Percentiles rank a stretch among this genome's conserved stretches.
Conservation (phyloP, 192 early-diverging fungal species). For the Backusella parvicylindrica region DNA sequence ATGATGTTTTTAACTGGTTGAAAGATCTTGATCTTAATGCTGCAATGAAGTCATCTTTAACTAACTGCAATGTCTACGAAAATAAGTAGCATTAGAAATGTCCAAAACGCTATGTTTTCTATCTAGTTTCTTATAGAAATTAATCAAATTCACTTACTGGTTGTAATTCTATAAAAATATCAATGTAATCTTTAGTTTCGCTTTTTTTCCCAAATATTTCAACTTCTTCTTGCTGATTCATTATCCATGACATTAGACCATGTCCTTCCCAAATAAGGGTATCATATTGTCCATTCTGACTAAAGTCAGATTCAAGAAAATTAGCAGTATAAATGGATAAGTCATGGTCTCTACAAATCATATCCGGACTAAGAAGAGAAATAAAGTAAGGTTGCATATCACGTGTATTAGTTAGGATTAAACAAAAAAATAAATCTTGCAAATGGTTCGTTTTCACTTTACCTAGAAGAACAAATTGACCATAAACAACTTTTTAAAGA, state of each 20-base stretch:
- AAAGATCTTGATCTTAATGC: slow-evolving; percentile 17
- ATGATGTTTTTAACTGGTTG: slow-evolving; percentile 1
- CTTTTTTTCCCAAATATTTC: slow-evolving; percentile 14
- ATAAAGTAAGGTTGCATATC: slow-evolving; percentile 8
- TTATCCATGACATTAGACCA: slow-evolving; percentile 34
- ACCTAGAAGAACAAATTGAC: slow-evolving; percentile 37
- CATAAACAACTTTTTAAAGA: slow-evolving; percentile 29
- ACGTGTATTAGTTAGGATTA: slow-evolving; percentile 10
- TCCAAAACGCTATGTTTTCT: neutral
- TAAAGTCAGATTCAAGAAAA: slow-evolving; percentile 20
- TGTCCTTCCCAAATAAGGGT: slow-evolving; percentile 34
- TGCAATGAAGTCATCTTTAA: slow-evolving; percentile 16
- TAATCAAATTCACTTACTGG: slow-evolving; percentile 19
- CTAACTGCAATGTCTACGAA: slow-evolving; percentile 19
- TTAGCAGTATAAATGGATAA: slow-evolving; percentile 34
- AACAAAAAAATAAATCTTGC: neutral
- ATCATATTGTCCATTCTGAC: neutral
- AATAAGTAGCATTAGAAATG: neutral
- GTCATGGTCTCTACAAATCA: slow-evolving; percentile 34
- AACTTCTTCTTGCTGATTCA: slow-evolving; percentile 15
- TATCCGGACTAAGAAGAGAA: slow-evolving; percentile 29
- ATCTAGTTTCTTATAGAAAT: neutral
- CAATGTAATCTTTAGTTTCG: neutral
- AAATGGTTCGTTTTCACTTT: slow-evolving; percentile 9
- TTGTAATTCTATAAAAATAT: slow-evolving; percentile 25